Evolutionary conservation across 768 basidiomycete species (phyloP).

Genomic region (Pleurotus citrinopileatus): DNA sequence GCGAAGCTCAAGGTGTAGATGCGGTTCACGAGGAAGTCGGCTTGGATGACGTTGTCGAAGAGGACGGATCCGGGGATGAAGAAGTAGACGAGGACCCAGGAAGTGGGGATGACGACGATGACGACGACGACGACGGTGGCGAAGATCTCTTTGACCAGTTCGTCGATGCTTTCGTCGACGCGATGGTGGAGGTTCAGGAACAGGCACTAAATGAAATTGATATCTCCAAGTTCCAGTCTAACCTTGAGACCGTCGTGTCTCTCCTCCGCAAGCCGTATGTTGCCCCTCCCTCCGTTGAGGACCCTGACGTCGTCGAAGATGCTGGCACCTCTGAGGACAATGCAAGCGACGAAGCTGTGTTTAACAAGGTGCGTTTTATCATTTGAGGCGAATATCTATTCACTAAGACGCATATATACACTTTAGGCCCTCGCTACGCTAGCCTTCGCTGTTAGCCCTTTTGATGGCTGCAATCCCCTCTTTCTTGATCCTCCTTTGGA

Average conservation of each 20-base stretch:
- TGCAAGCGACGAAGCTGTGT: neutral
- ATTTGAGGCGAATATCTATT: too few relatives aligned
- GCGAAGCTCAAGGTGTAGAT: too few relatives aligned
- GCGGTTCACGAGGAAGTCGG: too few relatives aligned
- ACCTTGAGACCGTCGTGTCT: neutral
- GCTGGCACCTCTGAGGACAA: neutral
- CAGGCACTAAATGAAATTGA: neutral
- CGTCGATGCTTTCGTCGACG: neutral
- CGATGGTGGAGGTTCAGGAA: neutral
- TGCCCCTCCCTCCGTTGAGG: neutral
- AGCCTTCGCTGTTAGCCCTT: neutral
- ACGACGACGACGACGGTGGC: neutral
- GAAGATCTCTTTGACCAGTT: neutral
- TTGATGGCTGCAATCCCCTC: slow-evolving; percentile 1
- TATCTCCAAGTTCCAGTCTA: neutral
- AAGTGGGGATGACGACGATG: neutral
- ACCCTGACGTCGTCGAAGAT: neutral
- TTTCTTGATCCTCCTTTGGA: neutral
- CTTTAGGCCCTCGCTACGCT: neutral
- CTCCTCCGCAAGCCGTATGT: neutral
- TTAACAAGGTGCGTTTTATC: neutral
- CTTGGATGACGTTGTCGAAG: neutral
- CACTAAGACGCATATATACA: neutral
- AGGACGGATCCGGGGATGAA: neutral
- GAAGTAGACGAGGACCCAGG: neutral